These are phyloP conservation scores for Backusella westeae DNA, from an alignment of 192 early-diverging fungal genomes.

Conservation along the genomic window DNA sequence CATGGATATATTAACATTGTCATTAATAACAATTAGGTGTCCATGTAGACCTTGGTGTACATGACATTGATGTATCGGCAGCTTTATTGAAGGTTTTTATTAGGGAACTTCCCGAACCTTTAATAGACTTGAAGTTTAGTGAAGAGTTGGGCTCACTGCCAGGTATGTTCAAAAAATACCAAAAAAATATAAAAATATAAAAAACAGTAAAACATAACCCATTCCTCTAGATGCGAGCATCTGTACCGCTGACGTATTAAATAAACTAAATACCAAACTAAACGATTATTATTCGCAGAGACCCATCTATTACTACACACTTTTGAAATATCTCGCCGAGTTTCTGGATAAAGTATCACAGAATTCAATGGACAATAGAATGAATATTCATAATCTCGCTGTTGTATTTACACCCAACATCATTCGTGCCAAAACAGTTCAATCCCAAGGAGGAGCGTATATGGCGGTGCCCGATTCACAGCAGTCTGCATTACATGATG, in stretches of 20 bases:
- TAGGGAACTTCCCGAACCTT: constrained; percentile 75
- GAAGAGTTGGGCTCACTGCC: constrained; percentile 50
- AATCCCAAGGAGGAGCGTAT: neutral
- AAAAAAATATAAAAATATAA: neutral
- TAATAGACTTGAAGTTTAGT: constrained; percentile 58
- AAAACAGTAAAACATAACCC: neutral
- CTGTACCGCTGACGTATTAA: neutral
- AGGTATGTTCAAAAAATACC: constrained; percentile 8
- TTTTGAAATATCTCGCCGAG: constrained; percentile 62
- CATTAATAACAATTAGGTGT: constrained; percentile 34
- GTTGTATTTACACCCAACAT: constrained; percentile 91
- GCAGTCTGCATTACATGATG: constrained; percentile 9
- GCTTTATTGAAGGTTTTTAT: constrained; percentile 84
- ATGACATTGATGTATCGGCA: constrained; percentile 80
- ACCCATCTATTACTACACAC: constrained; percentile 47
- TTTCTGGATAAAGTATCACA: constrained; percentile 71
- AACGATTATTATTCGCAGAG: constrained; percentile 39
- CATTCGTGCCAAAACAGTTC: constrained; percentile 39
- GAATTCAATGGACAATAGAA: constrained; percentile 67
- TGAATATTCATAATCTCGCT: constrained; percentile 80
- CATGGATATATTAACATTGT: neutral
- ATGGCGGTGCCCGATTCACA: neutral
- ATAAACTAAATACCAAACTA: constrained; percentile 30
- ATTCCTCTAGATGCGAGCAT: constrained; percentile 11
- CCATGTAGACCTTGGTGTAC: constrained; percentile 54